Evolutionary conservation across 345 rosid species (phyloP).

Genomic region (Toxicodendron radicans): DNA sequence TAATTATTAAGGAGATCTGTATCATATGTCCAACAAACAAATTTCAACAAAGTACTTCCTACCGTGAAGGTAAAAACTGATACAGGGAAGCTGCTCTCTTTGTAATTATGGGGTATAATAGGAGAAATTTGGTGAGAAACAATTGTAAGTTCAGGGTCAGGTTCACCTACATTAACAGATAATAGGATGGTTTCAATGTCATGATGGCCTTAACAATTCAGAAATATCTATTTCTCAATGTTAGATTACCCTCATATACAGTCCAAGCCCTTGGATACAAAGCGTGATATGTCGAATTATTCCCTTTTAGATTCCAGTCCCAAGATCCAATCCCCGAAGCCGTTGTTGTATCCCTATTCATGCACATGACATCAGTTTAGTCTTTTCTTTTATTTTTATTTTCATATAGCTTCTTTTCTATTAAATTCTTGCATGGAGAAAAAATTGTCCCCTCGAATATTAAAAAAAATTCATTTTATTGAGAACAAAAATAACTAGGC

Average conservation of each 20-base stretch:
- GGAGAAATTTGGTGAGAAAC: slow-evolving; percentile 93
- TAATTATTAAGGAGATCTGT: slow-evolving; percentile 24
- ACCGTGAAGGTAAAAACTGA: slow-evolving; percentile 84
- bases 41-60: slow-evolving; percentile 24
- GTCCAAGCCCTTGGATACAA: slow-evolving; percentile 98
- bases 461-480: neutral
- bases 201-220: neutral
- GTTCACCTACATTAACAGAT: slow-evolving; percentile 64
- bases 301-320: slow-evolving; percentile 92
- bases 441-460: slow-evolving; percentile 2
- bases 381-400: slow-evolving; percentile 1
- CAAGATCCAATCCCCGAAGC: slow-evolving; percentile 75
- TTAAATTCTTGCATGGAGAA: neutral
- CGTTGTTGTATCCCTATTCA: slow-evolving; percentile 46
- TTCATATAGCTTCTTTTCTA: neutral
- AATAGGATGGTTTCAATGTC: neutral
- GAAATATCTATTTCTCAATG: slow-evolving; percentile 3
- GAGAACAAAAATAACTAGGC: neutral
- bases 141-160: slow-evolving; percentile 84
- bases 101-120: slow-evolving; percentile 85
- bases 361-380: slow-evolving; percentile 21
- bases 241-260: slow-evolving; percentile 71
- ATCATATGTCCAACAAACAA: slow-evolving; percentile 3
- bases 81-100: slow-evolving; percentile 90
- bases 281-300: slow-evolving; percentile 86